Evolutionary conservation across 768 basidiomycete species (phyloP).

Genomic region (Hericium rajendrae): DNA sequence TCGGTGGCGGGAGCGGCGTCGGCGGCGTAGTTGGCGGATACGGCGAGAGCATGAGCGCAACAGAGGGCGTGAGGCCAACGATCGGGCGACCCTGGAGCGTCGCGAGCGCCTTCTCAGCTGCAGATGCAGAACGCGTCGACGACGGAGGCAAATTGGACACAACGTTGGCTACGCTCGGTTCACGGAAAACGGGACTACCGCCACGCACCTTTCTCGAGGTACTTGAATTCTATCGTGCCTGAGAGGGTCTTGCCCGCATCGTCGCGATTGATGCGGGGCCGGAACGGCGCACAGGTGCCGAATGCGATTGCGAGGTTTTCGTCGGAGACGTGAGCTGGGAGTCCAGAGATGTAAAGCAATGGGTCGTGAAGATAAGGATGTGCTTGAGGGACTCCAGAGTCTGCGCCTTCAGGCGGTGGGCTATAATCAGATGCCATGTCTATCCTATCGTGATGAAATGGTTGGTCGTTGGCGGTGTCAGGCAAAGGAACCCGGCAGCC

Average conservation of each 20-base stretch:
- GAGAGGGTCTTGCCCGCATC: constrained; percentile 38
- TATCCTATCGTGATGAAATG: not conserved
- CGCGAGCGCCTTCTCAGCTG: constrained; percentile 85
- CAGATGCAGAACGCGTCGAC: constrained; percentile 7
- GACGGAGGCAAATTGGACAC: not conserved
- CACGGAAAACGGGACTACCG: constrained; percentile 1
- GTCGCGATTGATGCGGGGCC: constrained; percentile 67
- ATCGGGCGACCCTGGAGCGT: constrained; percentile 72
- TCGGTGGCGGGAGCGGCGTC: constrained; percentile 64
- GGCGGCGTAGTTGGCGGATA: constrained; percentile 76
- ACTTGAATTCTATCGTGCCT: constrained; percentile 80
- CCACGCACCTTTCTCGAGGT: constrained; percentile 63
- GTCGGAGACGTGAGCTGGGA: constrained; percentile 66
- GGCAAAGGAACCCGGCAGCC: not conserved
- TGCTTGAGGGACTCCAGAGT: constrained; percentile 26
- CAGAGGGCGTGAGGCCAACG: constrained; percentile 47
- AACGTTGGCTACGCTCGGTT: not conserved
- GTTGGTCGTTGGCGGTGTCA: not conserved
- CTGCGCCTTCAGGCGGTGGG: constrained; percentile 8
- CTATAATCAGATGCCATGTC: constrained; percentile 11
- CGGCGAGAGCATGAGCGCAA: constrained; percentile 64
- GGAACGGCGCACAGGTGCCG: constrained; percentile 68
- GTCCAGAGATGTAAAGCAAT: constrained; percentile 67
- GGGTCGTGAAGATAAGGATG: constrained; percentile 86
- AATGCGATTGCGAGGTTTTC: constrained; percentile 70